Conservation (phyloP, 2,329 filamentous ascomycete species). For the Corynespora cassiicola region DNA sequence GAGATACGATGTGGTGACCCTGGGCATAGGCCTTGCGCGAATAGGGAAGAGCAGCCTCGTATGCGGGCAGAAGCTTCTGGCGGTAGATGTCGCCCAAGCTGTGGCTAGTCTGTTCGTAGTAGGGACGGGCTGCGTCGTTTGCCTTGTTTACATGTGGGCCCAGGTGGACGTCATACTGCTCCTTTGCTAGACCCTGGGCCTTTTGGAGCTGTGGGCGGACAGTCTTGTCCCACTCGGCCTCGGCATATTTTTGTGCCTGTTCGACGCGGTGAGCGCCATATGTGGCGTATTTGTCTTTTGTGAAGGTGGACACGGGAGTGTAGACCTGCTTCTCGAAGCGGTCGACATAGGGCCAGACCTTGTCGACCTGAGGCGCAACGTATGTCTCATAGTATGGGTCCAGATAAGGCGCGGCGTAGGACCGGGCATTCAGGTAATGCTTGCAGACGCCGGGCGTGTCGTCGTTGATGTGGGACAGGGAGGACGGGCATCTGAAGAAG, state of each 20-base stretch:
- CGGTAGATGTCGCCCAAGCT: conserved; percentile 73
- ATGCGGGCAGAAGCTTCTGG: conserved; percentile 76
- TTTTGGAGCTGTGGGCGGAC: conserved; percentile 76
- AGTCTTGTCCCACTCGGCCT: conserved; percentile 78
- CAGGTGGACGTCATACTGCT: conserved; percentile 73
- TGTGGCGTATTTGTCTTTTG: conserved; percentile 65
- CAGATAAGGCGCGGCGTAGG: conserved; percentile 74
- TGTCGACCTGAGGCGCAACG: conserved; percentile 80
- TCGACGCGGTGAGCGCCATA: conserved; percentile 78
- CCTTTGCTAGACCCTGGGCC: conserved; percentile 66
- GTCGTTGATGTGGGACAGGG: conserved; percentile 70
- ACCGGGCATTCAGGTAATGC: conserved; percentile 73
- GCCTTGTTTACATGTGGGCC: conserved; percentile 75
- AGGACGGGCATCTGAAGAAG: conserved; percentile 81
- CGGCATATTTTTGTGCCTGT: conserved; percentile 70
- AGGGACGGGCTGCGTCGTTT: conserved; percentile 67
- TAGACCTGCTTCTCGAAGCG: conserved; percentile 67
- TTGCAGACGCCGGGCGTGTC: conserved; percentile 80
- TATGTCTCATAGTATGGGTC: conserved; percentile 87
- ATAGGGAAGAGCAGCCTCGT: conserved; percentile 77
- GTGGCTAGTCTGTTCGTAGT: conserved; percentile 70
- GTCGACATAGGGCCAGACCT: conserved; percentile 74
- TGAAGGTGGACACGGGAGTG: conserved; percentile 70
- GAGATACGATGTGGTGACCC: conserved; percentile 70
- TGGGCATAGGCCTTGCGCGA: conserved; percentile 71